Percentiles rank a stretch among this genome's conserved stretches.
Conservation (phyloP, 1,139 yeast genomes). For the Suhomyces guaymorum region DNA sequence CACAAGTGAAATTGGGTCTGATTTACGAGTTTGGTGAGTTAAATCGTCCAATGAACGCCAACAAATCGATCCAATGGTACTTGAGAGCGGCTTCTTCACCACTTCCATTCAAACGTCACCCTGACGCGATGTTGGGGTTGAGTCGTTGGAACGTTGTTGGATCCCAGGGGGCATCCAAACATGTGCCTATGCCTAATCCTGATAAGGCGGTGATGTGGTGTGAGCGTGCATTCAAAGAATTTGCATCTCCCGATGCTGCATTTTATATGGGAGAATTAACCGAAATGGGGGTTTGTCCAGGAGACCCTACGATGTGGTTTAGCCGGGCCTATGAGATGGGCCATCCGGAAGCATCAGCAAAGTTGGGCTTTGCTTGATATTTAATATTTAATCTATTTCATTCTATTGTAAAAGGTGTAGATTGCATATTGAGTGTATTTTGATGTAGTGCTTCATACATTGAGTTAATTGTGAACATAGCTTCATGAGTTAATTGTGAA, state of each 20-base stretch:
- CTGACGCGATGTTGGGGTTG: slow-evolving; percentile 86
- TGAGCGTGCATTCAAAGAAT: slow-evolving; percentile 74
- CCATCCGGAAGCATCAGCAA: slow-evolving; percentile 17
- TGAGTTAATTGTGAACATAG: too few species aligned
- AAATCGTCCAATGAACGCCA: slow-evolving; percentile 64
- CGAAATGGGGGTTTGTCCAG: slow-evolving; percentile 61
- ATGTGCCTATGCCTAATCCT: slow-evolving; percentile 65
- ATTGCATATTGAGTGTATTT: too few species aligned
- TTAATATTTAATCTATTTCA: slow-evolving; percentile 9
- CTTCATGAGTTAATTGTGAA: too few species aligned
- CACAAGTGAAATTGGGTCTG: slow-evolving; percentile 84
- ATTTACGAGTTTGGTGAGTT: slow-evolving; percentile 86
- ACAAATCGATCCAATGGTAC: slow-evolving; percentile 87
- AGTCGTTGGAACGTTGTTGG: slow-evolving; percentile 94
- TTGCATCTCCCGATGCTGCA: slow-evolving; percentile 75
- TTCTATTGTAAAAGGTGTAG: too few species aligned
- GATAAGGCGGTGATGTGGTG: slow-evolving; percentile 89
- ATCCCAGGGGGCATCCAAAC: slow-evolving; percentile 53
- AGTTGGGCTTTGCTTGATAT: slow-evolving; percentile 16
- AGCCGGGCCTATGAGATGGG: slow-evolving; percentile 19
- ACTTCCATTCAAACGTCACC: slow-evolving; percentile 59
- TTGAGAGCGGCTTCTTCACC: slow-evolving; percentile 69
- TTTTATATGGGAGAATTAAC: slow-evolving; percentile 80
- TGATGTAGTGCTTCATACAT: too few species aligned
- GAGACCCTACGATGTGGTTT: slow-evolving; percentile 18